Conservation (phyloP, 2,329 filamentous ascomycete genomes). For the Nothophaeocryptopus gaeumannii region DNA sequence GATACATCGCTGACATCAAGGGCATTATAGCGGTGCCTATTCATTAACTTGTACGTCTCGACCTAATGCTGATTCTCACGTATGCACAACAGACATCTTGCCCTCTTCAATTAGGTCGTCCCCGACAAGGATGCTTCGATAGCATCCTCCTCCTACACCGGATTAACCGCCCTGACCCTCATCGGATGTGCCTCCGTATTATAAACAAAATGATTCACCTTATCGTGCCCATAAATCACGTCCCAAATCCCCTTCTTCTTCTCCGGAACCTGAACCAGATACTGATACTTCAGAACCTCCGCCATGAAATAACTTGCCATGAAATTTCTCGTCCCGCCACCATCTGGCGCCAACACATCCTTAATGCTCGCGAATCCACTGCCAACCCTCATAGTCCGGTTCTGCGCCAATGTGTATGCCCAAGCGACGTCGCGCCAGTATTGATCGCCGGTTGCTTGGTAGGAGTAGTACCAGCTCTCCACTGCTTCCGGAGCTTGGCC, state of each 20-base stretch:
- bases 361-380: constrained; percentile 18
- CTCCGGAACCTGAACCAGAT: constrained; percentile 58
- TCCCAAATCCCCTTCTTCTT: constrained; percentile 57
- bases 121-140: too few relatives aligned
- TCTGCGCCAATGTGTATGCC: constrained; percentile 19
- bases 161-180: constrained; percentile 36
- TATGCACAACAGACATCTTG: too few relatives aligned
- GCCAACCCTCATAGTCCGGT: constrained; percentile 14
- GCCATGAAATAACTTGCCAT: constrained; percentile 88
- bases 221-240: constrained; percentile 45
- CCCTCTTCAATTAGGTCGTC: too few relatives aligned
- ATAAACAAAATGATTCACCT: constrained; percentile 56
- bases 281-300: constrained; percentile 79
- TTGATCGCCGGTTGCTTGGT: constrained; percentile 21
- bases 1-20: too few relatives aligned
- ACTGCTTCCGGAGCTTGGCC: constrained; percentile 50
- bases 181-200: constrained; percentile 66
- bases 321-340: constrained; percentile 61
- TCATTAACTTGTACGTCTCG: too few relatives aligned
- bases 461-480: constrained; percentile 27
- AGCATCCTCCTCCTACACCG: constrained; percentile 5
- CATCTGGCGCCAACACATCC: constrained; percentile 17
- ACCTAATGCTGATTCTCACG: too few relatives aligned
- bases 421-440: constrained; percentile 25
- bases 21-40: too few relatives aligned